Evolutionary conservation across 805 yeast genomes (phyloP), one percentile per base, ranked within the genome.

Genomic region (Myxozyma neotropica): DNA sequence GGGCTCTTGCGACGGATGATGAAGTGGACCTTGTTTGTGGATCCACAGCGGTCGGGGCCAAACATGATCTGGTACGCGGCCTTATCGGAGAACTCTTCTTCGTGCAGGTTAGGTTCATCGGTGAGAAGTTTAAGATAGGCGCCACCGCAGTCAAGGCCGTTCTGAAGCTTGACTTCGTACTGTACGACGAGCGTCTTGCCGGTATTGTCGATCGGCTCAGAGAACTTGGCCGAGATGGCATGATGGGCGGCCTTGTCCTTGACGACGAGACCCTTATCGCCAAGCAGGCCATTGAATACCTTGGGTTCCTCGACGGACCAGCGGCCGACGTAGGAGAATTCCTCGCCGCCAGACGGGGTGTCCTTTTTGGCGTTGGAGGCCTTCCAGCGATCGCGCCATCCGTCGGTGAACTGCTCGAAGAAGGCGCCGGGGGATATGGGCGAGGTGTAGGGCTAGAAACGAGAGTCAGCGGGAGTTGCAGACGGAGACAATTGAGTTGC

Each of bases 21-120:
- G 66, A 91, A 83, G 70, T 88, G 96, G 35, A 92, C 85, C 73
- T 84, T 87, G 75, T 90, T 88, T 46, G 86, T 81, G 54, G 83
- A 71, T 2, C 96, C 96, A 75, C 97, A 92, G 72, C 81, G 83
- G 74, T 92, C 97, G 45, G 97, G 97, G 21, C 97, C 97, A 76
- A 92, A 92, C 93, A 92, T 87, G 64, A 92, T 75, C 73, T 87
- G 90, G 75, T 87, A 89, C 1, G 91, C 88, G 2, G 95, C 80
- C 27, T 79, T 83, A 61, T 82, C 81, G 65, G 77, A 78, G 77
- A 90, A 87, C 60, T 82, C 81, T 40, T 73, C 71, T 36, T 75
- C 77, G 56, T 69, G 73, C 23, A 71, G 69, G 8, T 71, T 73
- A 0, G 71, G 77, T 24, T 74, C 71, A 45, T 74, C 70, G 46